phyloP scores from a whole-genome alignment of 75 land plant species.

The Isoetes taiwanensis region DNA sequence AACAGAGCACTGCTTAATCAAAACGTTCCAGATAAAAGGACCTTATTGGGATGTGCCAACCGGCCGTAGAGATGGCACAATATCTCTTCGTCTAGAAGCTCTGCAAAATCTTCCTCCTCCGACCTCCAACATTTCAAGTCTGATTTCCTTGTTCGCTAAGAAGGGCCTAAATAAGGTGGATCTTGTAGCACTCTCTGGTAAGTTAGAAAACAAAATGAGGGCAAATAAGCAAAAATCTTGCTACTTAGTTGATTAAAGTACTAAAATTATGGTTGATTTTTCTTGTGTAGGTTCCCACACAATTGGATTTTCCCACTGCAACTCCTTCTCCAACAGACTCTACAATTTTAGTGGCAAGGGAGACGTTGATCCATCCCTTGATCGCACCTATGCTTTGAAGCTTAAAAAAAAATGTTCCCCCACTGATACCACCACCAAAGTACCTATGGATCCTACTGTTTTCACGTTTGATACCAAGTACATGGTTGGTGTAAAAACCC shows the following conservation, averaged over 20 bases:
- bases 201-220: neutral
- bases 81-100: too few relatives aligned
- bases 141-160: neutral
- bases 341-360: conserved; percentile 20
- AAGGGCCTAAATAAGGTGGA: too few relatives aligned
- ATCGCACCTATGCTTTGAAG: conserved; percentile 31
- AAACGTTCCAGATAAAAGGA: too few relatives aligned
- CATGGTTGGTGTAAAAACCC: conserved; percentile 34
- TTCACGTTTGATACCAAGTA: conserved; percentile 45
- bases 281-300: conserved; percentile 39
- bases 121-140: neutral
- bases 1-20: too few relatives aligned
- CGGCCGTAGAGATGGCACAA: too few relatives aligned
- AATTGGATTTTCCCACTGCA: conserved; percentile 41
- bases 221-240: too few relatives aligned
- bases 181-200: too few relatives aligned
- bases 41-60: too few relatives aligned
- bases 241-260: neutral
- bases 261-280: neutral
- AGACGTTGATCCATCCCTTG: conserved; percentile 41
- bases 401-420: conserved; percentile 34
- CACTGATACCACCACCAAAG: conserved; percentile 39
- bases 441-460: conserved; percentile 40
- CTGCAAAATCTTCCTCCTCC: too few relatives aligned
- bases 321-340: conserved; percentile 20